Conservation (phyloP, 257 asterid species). For the Solanum etuberosum region DNA sequence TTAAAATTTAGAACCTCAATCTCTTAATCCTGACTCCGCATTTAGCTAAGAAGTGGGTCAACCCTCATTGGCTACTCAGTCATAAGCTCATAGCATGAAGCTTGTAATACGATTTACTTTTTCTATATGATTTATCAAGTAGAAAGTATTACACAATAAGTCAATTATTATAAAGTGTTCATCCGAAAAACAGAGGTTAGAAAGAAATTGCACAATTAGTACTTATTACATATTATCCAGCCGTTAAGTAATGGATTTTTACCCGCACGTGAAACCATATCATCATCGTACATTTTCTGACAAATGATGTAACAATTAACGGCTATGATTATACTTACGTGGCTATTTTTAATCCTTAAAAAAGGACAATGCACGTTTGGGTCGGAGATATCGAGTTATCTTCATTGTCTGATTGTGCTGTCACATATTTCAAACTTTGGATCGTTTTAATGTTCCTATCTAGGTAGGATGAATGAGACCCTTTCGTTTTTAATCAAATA, state of each 20-base stretch:
- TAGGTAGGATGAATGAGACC: background rate
- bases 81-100: too few relatives aligned
- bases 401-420: background rate
- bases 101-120: background rate
- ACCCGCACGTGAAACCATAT: background rate
- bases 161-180: too few relatives aligned
- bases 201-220: background rate
- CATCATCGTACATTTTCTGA: background rate
- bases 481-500: background rate
- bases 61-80: background rate
- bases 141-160: too few relatives aligned
- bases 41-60: background rate
- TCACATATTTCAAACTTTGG: background rate
- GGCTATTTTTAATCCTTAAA: background rate
- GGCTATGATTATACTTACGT: background rate
- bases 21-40: fast-evolving
- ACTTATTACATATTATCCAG: background rate
- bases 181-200: too few relatives aligned
- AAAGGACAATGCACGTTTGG: background rate
- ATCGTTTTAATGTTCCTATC: background rate
- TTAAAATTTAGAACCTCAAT: too few relatives aligned
- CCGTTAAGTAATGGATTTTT: background rate
- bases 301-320: background rate
- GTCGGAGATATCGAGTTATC: background rate
- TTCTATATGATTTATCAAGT: too few relatives aligned